phyloP scores from a whole-genome alignment of 1,284 basidiomycete species.

The Porodaedalea pini region DNA sequence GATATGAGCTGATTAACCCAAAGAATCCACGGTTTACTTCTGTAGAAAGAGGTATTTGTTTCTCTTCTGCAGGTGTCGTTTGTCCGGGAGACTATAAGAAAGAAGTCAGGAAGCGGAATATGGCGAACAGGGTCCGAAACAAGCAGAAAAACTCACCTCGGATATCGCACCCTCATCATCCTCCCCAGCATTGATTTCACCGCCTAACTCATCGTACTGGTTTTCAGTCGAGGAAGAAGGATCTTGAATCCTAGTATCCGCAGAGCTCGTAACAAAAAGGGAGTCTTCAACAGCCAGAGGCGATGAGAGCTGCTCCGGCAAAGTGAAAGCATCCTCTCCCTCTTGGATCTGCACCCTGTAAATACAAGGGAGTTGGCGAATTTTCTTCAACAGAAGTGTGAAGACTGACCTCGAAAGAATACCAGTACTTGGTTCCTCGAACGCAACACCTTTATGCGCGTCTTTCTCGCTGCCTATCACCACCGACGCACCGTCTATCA shows the following conservation, averaged over 20 bases:
- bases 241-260: not conserved
- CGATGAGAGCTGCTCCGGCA: conserved; percentile 59
- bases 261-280: conserved; percentile 40
- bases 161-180: not conserved
- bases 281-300: conserved; percentile 62
- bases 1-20: conserved; percentile 45
- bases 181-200: not conserved
- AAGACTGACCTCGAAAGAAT: conserved; percentile 56
- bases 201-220: not conserved
- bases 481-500: conserved; percentile 54
- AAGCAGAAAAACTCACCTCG: conserved; percentile 3
- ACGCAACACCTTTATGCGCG: conserved; percentile 46
- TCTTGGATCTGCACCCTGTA: conserved; percentile 24
- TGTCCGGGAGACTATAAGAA: not conserved
- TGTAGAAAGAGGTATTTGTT: not conserved
- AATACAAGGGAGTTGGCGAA: not conserved
- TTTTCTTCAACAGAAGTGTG: not conserved
- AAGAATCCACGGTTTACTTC: conserved; percentile 31
- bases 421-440: conserved; percentile 45
- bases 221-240: conserved; percentile 2
- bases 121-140: not conserved
- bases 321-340: conserved; percentile 46
- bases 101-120: not conserved
- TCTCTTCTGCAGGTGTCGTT: conserved; percentile 17
- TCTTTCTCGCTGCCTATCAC: conserved; percentile 72